Evolutionary conservation across 306 rosid species (phyloP).

Genomic region (Fragaria ananassa): DNA sequence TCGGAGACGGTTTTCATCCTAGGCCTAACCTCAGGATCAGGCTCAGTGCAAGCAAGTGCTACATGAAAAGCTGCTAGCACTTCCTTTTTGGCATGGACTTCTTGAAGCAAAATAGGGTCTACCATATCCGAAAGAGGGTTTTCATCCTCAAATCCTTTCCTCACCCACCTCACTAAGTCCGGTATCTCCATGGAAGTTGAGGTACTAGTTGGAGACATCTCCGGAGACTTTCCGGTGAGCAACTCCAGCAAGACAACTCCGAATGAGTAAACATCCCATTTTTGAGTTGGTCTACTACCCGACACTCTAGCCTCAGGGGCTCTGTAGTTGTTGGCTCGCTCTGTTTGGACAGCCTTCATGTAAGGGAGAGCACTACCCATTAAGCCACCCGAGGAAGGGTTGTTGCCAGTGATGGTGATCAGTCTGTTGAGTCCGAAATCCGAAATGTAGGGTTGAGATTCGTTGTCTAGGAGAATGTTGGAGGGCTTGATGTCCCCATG

Average conservation of each 20-base stretch:
- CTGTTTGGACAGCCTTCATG: slow-evolving; percentile 65
- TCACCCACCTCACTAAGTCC: slow-evolving; percentile 87
- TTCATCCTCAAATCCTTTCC: slow-evolving; percentile 87
- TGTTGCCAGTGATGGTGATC: slow-evolving; percentile 82
- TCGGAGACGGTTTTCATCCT: slow-evolving; percentile 91
- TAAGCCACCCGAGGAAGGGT: slow-evolving; percentile 87
- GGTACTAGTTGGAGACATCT: slow-evolving; percentile 64
- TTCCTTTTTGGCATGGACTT: slow-evolving; percentile 88
- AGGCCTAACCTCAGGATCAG: slow-evolving; percentile 82
- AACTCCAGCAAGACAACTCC: slow-evolving; percentile 85
- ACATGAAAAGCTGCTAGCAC: slow-evolving; percentile 83
- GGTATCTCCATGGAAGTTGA: slow-evolving; percentile 79
- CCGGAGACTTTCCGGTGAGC: slow-evolving; percentile 92
- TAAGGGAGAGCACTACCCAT: slow-evolving; percentile 90
- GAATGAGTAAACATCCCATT: slow-evolving; percentile 89
- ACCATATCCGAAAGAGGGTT: slow-evolving; percentile 88
- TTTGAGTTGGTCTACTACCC: slow-evolving; percentile 72
- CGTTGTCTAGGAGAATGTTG: slow-evolving; percentile 81
- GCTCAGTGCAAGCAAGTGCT: slow-evolving; percentile 83
- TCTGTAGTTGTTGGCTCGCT: slow-evolving; percentile 61
- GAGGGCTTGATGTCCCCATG: slow-evolving; percentile 96
- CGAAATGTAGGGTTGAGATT: slow-evolving; percentile 67
- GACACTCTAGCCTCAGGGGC: slow-evolving; percentile 81
- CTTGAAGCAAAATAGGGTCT: slow-evolving; percentile 76
- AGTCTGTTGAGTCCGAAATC: slow-evolving; percentile 86